Conservation (phyloP, 2,329 filamentous ascomycete species). For the Dryadomyces quercivorus region DNA sequence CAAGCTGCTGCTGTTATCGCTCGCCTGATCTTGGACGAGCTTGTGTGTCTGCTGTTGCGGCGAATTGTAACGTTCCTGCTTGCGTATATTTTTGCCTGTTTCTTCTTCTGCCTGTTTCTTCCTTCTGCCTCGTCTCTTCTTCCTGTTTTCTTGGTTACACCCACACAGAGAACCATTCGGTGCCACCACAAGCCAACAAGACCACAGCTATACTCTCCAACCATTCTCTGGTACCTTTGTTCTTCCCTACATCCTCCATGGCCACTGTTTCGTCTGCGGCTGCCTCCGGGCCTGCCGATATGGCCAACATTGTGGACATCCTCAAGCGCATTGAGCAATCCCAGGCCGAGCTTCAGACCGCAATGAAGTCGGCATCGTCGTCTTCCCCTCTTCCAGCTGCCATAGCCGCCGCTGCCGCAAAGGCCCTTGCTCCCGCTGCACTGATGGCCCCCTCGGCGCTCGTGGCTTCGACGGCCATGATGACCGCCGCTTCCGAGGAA, state of each 20-base stretch:
- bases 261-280: conserved; percentile 2
- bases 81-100: too few species aligned
- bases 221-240: too few species aligned
- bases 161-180: too few species aligned
- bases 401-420: neutral
- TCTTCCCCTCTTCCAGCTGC: neutral
- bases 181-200: too few species aligned
- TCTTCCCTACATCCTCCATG: conserved; percentile 9
- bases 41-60: too few species aligned
- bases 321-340: conserved; percentile 26
- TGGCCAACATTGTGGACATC: conserved; percentile 22
- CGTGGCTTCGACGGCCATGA: neutral
- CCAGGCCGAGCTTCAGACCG: conserved; percentile 27
- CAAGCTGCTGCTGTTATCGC: too few species aligned
- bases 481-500: conserved; percentile 10
- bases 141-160: too few species aligned
- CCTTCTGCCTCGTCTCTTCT: too few species aligned
- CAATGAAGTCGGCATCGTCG: conserved; percentile 20
- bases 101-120: too few species aligned
- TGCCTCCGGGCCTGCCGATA: conserved; percentile 5
- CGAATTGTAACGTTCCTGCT: too few species aligned
- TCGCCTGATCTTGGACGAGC: too few species aligned
- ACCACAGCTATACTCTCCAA: too few species aligned
- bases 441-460: neutral
- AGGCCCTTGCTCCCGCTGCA: neutral